Evolutionary conservation across 2,329 filamentous ascomycete genomes (phyloP), one percentile per base, ranked within the genome.

Genomic region (Alternaria sp.): DNA sequence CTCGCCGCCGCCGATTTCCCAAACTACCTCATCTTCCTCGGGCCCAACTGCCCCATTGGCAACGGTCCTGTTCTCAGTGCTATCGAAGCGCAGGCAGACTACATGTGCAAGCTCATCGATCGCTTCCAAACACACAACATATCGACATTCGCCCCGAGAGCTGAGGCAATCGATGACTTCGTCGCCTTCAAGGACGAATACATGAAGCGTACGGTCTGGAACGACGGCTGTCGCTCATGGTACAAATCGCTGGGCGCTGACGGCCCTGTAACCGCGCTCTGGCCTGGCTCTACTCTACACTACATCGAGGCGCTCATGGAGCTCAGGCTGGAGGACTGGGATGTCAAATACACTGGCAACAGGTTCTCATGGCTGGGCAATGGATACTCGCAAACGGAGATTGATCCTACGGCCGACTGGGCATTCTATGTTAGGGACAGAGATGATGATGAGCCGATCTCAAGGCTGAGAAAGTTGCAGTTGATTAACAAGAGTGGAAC

Each of bases 81-180:
- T 4, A 82, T 84, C 58, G 76, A 86, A 66, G 77, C 79, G 55
- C 80, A 85, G 61, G 82, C 81, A 5, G 84, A 86, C 66, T 86
- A 85, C 75, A 81, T 86, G 65, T 80, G 82, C 66, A 82, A 84
- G 65, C 70, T 85, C 43, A 81, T 87, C 61, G 81, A 85, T 73
- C 81, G 83, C 43, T 83, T 81, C 67, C 82, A 86, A 70, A 84
- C 81, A 3, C 77, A 85, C 69, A 81, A 83, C 71, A 83, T 86
- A 58, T 71, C 73, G 6, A 76, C 80, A 5, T 81, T 76, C 17
- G 72, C 80, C 9, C 81, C 86, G 11, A 85, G 84, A 68, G 70
- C 76, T 1, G 80, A 81, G 17, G 83, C 73, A 3, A 82, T 87
- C 8, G 73, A 76, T 11, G 86, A 87, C 64, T 88, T 88, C 72